A percentile compares a stretch with the other conserved stretches of the same genome.
Conservation (phyloP, 2,329 filamentous ascomycete genomes). For the Phyllosticta citribraziliensis region DNA sequence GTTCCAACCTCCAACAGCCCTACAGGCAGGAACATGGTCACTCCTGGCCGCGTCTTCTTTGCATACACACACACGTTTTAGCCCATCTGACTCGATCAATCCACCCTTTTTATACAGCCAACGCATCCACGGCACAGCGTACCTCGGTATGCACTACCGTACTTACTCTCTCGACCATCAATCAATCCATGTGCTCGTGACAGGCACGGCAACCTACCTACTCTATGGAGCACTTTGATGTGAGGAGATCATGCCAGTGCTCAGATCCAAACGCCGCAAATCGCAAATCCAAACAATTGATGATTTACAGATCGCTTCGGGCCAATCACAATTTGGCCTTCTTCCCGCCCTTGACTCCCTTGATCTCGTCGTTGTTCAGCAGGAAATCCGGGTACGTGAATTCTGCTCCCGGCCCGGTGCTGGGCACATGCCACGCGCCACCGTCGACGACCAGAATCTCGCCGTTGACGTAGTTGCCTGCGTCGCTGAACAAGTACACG, state of each 20-base stretch:
- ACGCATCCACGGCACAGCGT: background rate
- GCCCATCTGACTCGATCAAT: too few species aligned
- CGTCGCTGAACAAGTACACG: conserved; percentile 76
- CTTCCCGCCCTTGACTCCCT: conserved; percentile 50
- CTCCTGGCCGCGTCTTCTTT: background rate
- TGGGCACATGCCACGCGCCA: conserved; percentile 39
- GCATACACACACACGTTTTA: too few species aligned
- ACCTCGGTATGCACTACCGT: background rate
- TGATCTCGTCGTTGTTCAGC: conserved; percentile 42
- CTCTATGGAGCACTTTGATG: background rate
- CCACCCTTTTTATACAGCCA: background rate
- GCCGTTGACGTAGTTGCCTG: conserved; percentile 79
- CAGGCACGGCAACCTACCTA: background rate
- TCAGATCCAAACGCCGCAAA: background rate
- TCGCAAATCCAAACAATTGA: background rate
- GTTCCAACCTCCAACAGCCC: background rate
- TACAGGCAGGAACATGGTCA: background rate
- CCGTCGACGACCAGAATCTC: conserved; percentile 61
- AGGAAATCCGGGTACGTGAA: conserved; percentile 50
- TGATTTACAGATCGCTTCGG: background rate
- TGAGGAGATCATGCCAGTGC: background rate
- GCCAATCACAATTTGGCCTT: conserved; percentile 42
- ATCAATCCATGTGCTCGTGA: background rate
- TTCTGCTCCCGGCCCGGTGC: conserved; percentile 26
- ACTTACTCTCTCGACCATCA: background rate